Evolutionary conservation across 192 early-diverging fungal genomes (phyloP).

Genomic region (Entophlyctis luteolus): DNA sequence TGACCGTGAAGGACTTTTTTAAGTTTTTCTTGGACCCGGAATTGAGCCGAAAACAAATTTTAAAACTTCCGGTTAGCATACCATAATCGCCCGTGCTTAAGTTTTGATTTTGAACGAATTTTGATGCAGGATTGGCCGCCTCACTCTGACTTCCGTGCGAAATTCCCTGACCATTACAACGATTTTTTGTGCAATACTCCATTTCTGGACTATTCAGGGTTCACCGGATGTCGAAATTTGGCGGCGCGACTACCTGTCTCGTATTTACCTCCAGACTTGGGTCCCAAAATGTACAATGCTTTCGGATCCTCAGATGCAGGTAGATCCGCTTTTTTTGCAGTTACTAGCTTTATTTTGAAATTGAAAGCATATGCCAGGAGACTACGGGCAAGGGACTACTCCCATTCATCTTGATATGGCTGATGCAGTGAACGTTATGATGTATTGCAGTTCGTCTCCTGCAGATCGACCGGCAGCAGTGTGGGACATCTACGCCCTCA

Average conservation of each 20-base stretch:
- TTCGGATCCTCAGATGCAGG: conserved; percentile 52
- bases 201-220: conserved; percentile 53
- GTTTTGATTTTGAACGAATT: background rate
- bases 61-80: conserved; percentile 22
- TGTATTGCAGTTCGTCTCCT: conserved; percentile 30
- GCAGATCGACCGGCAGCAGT: conserved; percentile 39
- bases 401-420: conserved; percentile 76
- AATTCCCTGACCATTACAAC: conserved; percentile 51
- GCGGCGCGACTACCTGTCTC: conserved; percentile 49
- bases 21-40: conserved; percentile 16
- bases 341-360: background rate
- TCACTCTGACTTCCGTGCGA: conserved; percentile 47
- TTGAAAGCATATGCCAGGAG: too few relatives aligned
- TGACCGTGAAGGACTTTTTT: conserved; percentile 48
- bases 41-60: conserved; percentile 9
- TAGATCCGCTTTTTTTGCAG: background rate
- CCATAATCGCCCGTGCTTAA: background rate
- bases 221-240: conserved; percentile 54
- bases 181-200: conserved; percentile 58
- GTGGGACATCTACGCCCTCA: conserved; percentile 62
- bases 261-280: conserved; percentile 64
- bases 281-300: conserved; percentile 73
- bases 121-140: conserved; percentile 64
- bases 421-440: conserved; percentile 77
- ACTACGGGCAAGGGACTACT: conserved; percentile 60